Evolutionary conservation across 805 yeast species (phyloP).

Genomic region (Yamadazyma endophytica): DNA sequence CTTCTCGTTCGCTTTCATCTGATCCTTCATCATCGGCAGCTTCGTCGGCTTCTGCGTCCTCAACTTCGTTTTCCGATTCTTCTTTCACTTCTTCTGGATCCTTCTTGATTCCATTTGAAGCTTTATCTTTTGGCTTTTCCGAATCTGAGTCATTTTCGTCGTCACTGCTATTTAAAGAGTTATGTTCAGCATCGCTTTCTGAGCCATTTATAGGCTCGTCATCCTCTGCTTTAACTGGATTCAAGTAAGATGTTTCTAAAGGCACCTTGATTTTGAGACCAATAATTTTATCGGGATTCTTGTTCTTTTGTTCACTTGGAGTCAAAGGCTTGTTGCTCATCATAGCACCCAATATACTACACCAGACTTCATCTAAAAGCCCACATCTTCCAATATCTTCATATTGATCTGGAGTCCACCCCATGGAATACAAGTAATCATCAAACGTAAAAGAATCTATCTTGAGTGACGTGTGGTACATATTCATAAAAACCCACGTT

Average conservation of each 20-base stretch:
- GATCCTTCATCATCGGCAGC: constrained; percentile 20
- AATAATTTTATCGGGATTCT: constrained; percentile 24
- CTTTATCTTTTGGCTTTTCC: constrained; percentile 11
- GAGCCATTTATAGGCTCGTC: constrained; percentile 15
- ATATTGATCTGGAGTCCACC: constrained; percentile 38
- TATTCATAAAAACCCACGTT: constrained; percentile 70
- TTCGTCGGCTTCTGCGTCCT: constrained; percentile 13
- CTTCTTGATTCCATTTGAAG: constrained; percentile 10
- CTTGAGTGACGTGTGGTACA: constrained; percentile 58
- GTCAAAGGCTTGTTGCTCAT: constrained; percentile 37
- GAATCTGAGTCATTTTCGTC: constrained; percentile 18
- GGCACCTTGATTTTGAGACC: constrained; percentile 34
- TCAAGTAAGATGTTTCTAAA: constrained; percentile 19
- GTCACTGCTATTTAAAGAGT: constrained; percentile 15
- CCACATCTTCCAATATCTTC: constrained; percentile 44
- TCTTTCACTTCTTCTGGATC: constrained; percentile 9
- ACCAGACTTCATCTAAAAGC: constrained; percentile 63
- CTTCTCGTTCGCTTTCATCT: constrained; percentile 12
- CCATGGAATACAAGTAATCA: constrained; percentile 60
- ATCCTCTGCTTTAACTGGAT: constrained; percentile 14
- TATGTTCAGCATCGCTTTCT: constrained; percentile 18
- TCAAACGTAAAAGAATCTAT: constrained; percentile 79
- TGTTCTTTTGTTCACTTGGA: constrained; percentile 23
- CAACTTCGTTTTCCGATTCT: constrained; percentile 18
- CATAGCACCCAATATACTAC: constrained; percentile 55